Conservation (phyloP, 371 early-diverging fungal genomes). For the Blastocladiella emersonii region DNA sequence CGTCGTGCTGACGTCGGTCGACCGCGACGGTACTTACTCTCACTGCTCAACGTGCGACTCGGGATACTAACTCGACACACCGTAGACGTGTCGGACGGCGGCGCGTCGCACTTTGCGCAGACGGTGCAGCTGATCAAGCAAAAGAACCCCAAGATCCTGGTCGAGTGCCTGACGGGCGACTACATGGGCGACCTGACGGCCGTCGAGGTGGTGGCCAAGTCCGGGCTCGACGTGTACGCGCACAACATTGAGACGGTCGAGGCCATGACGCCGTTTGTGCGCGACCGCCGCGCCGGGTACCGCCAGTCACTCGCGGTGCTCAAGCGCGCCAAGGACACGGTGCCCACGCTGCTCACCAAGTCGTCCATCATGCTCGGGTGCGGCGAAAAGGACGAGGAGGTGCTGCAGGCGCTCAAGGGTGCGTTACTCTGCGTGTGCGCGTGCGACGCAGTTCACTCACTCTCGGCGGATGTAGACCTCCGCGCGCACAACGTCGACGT, state of each 20-base stretch:
- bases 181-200: slow-evolving; percentile 66
- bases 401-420: slow-evolving; percentile 70
- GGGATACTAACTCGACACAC: no score
- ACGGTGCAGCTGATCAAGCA: slow-evolving; percentile 76
- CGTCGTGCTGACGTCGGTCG: slow-evolving; percentile 92
- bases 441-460: not conserved
- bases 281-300: slow-evolving; percentile 89
- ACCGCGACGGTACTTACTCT: slow-evolving; percentile 60
- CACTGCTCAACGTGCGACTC: no score
- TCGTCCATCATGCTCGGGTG: slow-evolving; percentile 95
- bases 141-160: slow-evolving; percentile 82
- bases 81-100: slow-evolving; percentile 78
- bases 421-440: not conserved
- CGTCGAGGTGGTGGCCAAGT: slow-evolving; percentile 67
- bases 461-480: slow-evolving; percentile 32
- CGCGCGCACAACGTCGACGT: slow-evolving; percentile 80
- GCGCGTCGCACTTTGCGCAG: slow-evolving; percentile 84
- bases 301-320: slow-evolving; percentile 80
- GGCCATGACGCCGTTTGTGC: slow-evolving; percentile 72
- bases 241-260: slow-evolving; percentile 98
- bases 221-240: slow-evolving; percentile 93
- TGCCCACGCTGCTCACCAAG: slow-evolving; percentile 78
- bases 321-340: slow-evolving; percentile 66
- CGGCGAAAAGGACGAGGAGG: slow-evolving; percentile 91
- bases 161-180: slow-evolving; percentile 94